Percentiles rank a stretch among this genome's conserved stretches.
Conservation (phyloP, 75 land plant genomes). For the Cryptomeria japonica region DNA sequence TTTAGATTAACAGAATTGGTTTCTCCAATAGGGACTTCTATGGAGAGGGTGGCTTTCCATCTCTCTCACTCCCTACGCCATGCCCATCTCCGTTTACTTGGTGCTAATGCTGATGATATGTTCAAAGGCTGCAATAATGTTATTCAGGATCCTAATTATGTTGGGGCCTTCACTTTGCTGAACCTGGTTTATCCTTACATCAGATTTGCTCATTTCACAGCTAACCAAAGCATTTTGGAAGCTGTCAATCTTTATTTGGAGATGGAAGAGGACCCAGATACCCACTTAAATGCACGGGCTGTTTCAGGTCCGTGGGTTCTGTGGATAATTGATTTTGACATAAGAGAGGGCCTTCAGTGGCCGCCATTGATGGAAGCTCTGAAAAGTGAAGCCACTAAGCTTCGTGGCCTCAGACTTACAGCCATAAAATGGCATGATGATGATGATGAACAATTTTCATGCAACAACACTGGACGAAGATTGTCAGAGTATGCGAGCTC, state of each 20-base stretch:
- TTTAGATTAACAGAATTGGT: no score
- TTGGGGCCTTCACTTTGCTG: no score
- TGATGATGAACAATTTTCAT: not conserved
- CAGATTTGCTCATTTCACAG: no score
- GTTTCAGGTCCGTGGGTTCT: not conserved
- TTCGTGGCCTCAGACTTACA: slow-evolving; percentile 59
- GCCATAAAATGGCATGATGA: slow-evolving; percentile 29
- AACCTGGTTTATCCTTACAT: no score
- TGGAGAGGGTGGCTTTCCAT: no score
- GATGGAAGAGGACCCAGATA: not conserved
- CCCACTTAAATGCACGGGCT: no score
- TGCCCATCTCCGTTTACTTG: no score
- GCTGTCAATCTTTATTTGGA: slow-evolving; percentile 24
- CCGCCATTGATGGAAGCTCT: slow-evolving; percentile 61
- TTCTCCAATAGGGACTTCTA: no score
- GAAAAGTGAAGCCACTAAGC: slow-evolving; percentile 18
- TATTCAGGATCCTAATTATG: no score
- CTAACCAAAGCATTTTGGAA: slow-evolving; percentile 13
- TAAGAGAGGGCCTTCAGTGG: slow-evolving; percentile 25
- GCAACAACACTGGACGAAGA: slow-evolving; percentile 57
- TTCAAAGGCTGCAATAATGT: no score
- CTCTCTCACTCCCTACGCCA: no score
- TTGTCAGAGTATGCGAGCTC: slow-evolving; percentile 10
- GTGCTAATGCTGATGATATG: no score
- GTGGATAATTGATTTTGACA: slow-evolving; percentile 63